These are phyloP conservation scores for Neocatenulostroma microsporum DNA, from an alignment of 2,329 filamentous ascomycete species.

Conservation along the genomic window DNA sequence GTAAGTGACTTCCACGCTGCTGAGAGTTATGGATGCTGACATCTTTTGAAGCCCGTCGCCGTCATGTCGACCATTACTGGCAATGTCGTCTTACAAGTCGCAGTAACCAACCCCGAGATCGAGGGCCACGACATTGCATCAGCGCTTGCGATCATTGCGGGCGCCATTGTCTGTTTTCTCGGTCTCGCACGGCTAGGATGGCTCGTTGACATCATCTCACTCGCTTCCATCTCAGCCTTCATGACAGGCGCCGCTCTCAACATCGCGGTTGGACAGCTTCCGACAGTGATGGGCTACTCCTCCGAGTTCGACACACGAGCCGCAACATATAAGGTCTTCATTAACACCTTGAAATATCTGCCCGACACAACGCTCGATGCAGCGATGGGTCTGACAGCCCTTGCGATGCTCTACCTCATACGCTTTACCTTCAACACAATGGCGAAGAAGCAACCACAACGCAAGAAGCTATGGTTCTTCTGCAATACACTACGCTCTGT, in stretches of 20 bases:
- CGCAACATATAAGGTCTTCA: conserved; percentile 72
- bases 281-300: conserved; percentile 69
- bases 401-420: conserved; percentile 69
- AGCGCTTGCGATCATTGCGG: conserved; percentile 67
- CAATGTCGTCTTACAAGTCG: conserved; percentile 63
- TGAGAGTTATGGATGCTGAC: conserved; percentile 6
- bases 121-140: conserved; percentile 64
- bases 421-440: conserved; percentile 56
- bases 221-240: conserved; percentile 85
- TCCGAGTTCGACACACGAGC: conserved; percentile 51
- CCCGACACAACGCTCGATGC: conserved; percentile 65
- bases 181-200: conserved; percentile 76
- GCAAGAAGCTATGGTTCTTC: conserved; percentile 77
- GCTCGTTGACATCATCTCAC: conserved; percentile 87
- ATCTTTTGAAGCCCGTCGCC: conserved; percentile 66
- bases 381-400: conserved; percentile 76
- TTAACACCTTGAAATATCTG: conserved; percentile 71
- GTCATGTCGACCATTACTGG: conserved; percentile 91
- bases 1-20: conserved; percentile 44
- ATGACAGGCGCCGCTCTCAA: conserved; percentile 94
- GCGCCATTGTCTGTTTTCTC: conserved; percentile 67
- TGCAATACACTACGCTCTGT: conserved; percentile 81
- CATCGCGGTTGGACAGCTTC: conserved; percentile 77
- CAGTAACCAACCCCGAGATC: conserved; percentile 49
- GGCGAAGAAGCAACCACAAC: conserved; percentile 61